Evolutionary conservation across 768 basidiomycete species (phyloP).

Genomic region (Cubamyces lactineus): DNA sequence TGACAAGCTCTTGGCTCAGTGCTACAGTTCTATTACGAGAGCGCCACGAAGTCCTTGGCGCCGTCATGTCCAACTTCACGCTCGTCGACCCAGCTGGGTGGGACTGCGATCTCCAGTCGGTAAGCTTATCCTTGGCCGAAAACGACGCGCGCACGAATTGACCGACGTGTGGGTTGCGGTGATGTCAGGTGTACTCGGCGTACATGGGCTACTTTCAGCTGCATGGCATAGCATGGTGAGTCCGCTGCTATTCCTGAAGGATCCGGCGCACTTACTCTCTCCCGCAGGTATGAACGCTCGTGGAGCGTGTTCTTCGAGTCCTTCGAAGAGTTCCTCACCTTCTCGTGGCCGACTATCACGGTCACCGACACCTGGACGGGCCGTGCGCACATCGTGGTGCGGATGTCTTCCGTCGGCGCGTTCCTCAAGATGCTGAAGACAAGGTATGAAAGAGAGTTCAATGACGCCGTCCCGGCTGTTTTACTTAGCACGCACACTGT

Average conservation of each 20-base stretch:
- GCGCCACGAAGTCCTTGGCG: constrained; percentile 19
- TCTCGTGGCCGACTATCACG: constrained; percentile 83
- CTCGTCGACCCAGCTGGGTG: constrained; percentile 77
- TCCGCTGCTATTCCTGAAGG: neutral
- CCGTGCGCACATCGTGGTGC: constrained; percentile 79
- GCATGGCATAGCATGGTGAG: constrained; percentile 68
- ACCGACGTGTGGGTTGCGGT: neutral
- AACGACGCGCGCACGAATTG: neutral
- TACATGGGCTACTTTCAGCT: constrained; percentile 81
- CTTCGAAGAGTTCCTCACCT: constrained; percentile 78
- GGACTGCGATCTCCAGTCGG: constrained; percentile 81
- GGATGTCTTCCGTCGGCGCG: constrained; percentile 66
- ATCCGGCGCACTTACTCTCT: neutral
- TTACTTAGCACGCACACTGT: neutral
- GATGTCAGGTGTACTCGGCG: constrained; percentile 61
- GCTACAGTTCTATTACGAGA: neutral
- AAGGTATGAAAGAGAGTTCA: constrained; percentile 43
- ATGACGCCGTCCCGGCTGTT: neutral
- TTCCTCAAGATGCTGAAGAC: constrained; percentile 89
- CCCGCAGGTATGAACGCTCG: constrained; percentile 70
- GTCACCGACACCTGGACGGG: constrained; percentile 76
- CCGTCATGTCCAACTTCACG: constrained; percentile 65
- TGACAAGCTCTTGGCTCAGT: neutral
- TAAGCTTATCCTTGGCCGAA: constrained; percentile 40
- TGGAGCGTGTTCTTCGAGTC: constrained; percentile 82